Base-by-base conservation (phyloP, 164 flowering plant genomes). In the Saururus chinensis region DNA sequence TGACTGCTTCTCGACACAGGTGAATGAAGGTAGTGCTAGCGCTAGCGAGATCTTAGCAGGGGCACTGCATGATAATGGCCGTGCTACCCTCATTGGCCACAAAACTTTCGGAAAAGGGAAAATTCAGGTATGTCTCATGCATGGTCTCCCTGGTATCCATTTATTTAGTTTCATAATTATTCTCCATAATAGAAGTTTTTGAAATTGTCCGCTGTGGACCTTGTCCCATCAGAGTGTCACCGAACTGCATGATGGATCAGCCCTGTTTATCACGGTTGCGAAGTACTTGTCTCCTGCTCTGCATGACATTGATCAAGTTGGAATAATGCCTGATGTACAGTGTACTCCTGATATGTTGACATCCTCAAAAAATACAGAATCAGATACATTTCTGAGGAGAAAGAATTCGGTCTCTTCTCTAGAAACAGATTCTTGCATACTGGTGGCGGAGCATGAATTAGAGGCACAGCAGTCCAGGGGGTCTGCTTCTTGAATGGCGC, bases 31-130 rank as follows among this genome's bases (percentile, higher is more conserved):
- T 54, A 93, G 98, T 68, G 96, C 97, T 40, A 93, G 98, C 74
- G 98, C 96, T 22, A 89, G 96, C 64, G 98, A 93, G 83, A 89
- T 92, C 62, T 76, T 93, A 74, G 97, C 98, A 4, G 97, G 96
- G n/a, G 98, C 98, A 23, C 76, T 92, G 59, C 98, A 86, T 72
- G 98, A 89, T 65, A 93, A 85, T 74, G 95, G 97, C 25, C 84
- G 97, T 65, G 98, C 98, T 51, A 78, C 73, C 41, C 98, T 93
- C 57, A 84, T 93, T 0, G 97, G 98, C 57, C 80, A 81, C 74
- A 88, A 70, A 75, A 93, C 98, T 54, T 93, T 93, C 68, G 98
- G 97, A 48, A 93, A 92, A 71, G 98, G 98, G 55, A 92, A 84
- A 77, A 92, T 92, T 63, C 98, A 92, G 96, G 98, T 92, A 77